Conservation (phyloP, 257 asterid genomes). For the Solanum pennellii region DNA sequence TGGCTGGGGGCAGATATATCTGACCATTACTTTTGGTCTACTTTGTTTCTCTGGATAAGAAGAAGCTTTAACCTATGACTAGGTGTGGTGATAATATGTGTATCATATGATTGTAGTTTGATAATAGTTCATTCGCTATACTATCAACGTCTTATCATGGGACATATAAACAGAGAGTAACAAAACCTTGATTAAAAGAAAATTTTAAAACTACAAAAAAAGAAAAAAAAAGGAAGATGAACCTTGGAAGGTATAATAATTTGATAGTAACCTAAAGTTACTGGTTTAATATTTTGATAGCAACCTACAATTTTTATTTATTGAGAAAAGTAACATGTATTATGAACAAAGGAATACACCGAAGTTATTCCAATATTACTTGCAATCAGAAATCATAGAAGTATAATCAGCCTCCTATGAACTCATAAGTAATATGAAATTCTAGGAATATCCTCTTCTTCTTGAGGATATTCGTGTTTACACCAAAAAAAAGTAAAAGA, state of each 20-base stretch:
- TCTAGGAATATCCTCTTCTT: neutral
- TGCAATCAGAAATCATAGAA: neutral
- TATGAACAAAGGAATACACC: neutral
- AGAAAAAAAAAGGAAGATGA: neutral
- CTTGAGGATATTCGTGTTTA: neutral
- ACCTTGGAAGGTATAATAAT: neutral
- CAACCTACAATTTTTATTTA: neutral
- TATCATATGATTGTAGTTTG: neutral
- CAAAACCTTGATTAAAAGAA: neutral
- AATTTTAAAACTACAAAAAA: neutral
- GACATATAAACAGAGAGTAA: neutral
- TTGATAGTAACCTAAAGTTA: neutral
- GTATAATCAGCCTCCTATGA: neutral
- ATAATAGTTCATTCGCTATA: neutral
- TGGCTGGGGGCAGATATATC: too few relatives aligned
- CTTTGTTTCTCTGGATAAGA: neutral
- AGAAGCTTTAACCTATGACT: neutral
- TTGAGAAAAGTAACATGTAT: neutral
- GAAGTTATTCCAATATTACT: neutral
- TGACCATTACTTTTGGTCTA: too few relatives aligned
- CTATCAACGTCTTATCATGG: neutral
- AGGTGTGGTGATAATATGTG: neutral
- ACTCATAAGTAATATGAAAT: neutral
- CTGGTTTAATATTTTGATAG: neutral
- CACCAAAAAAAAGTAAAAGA: neutral